A percentile compares a stretch with the other conserved stretches of the same genome.
Evolutionary conservation across 768 basidiomycete genomes (phyloP).

Genomic region (Pholiota conissans): DNA sequence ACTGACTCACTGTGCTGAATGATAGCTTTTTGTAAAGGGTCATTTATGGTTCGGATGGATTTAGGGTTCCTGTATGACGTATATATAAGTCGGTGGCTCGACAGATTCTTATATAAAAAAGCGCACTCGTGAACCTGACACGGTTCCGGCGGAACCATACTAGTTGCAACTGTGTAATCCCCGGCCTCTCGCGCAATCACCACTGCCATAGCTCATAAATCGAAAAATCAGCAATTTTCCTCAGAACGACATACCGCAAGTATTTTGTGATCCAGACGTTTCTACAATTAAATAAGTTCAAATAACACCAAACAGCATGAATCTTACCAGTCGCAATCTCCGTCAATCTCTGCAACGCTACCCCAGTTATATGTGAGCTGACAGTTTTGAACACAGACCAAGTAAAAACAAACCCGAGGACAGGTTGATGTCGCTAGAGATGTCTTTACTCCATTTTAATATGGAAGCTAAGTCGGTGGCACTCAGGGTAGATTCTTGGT

Average conservation of each 20-base stretch:
- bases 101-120: background rate
- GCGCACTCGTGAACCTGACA: slow-evolving; percentile 73
- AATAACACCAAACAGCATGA: background rate
- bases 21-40: slow-evolving; percentile 66
- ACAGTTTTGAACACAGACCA: background rate
- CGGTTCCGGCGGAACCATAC: slow-evolving; percentile 54
- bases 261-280: slow-evolving; percentile 65
- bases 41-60: slow-evolving; percentile 55
- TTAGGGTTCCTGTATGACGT: slow-evolving; percentile 49
- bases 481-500: slow-evolving; percentile 56
- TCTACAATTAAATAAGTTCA: slow-evolving; percentile 35
- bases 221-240: background rate
- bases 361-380: background rate
- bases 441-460: slow-evolving; percentile 73
- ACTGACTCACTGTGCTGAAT: slow-evolving; percentile 58
- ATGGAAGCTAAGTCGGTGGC: slow-evolving; percentile 68
- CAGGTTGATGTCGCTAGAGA: slow-evolving; percentile 71
- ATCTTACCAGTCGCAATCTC: slow-evolving; percentile 65
- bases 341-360: slow-evolving; percentile 64
- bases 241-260: slow-evolving; percentile 42
- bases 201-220: slow-evolving; percentile 31
- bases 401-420: slow-evolving; percentile 45
- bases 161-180: slow-evolving; percentile 70
- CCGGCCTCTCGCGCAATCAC: slow-evolving; percentile 70
- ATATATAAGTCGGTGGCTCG: background rate